Percentiles rank a stretch among this genome's conserved stretches.
Evolutionary conservation across 176 grass and related monocot species (phyloP).

Genomic region (Raddia guianensis): DNA sequence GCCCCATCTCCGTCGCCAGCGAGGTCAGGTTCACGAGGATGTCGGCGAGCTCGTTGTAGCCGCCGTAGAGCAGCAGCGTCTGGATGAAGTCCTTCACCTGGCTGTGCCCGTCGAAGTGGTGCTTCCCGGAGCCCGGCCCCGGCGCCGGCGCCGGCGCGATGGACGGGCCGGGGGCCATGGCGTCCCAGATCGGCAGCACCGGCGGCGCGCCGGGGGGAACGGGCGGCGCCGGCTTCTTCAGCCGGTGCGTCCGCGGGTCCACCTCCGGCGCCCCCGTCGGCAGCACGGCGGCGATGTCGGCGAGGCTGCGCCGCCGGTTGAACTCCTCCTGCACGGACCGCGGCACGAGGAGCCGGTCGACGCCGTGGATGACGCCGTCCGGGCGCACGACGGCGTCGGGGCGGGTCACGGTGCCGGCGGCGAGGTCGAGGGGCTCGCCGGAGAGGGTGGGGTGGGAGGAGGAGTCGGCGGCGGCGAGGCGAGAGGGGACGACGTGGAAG

Average conservation of each 20-base stretch:
- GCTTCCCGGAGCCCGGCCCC: constrained; percentile 58
- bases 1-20: constrained; percentile 77
- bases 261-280: constrained; percentile 70
- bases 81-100: constrained; percentile 94
- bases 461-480: constrained; percentile 12
- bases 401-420: background rate
- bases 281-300: constrained; percentile 55
- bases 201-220: constrained; percentile 46
- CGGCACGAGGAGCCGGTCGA: constrained; percentile 64
- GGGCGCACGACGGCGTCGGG: constrained; percentile 56
- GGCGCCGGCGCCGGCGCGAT: constrained; percentile 68
- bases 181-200: constrained; percentile 58
- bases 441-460: constrained; percentile 49
- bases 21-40: constrained; percentile 83
- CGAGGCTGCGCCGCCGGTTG: constrained; percentile 74
- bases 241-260: constrained; percentile 69
- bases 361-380: constrained; percentile 73
- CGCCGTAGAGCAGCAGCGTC: constrained; percentile 66
- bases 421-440: constrained; percentile 53
- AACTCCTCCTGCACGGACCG: constrained; percentile 80
- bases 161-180: constrained; percentile 58
- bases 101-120: constrained; percentile 65
- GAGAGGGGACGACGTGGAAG: constrained; percentile 68
- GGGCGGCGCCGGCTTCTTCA: constrained; percentile 69
- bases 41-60: constrained; percentile 86